These are phyloP conservation scores for Cytidiella melzeri DNA, from an alignment of 768 basidiomycete species.

Conservation along the genomic window DNA sequence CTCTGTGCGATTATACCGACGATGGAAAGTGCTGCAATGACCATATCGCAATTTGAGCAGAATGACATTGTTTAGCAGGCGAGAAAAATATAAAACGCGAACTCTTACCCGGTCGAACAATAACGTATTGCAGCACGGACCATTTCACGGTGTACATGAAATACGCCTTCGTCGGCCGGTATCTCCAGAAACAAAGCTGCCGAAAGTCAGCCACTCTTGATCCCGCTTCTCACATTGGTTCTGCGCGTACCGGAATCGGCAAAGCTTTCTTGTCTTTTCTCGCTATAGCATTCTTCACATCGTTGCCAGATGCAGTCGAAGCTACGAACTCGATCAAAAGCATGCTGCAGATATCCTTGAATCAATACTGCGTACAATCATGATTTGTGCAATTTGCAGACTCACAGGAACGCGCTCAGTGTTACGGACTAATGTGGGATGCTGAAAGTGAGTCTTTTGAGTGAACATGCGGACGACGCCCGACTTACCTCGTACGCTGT, in stretches of 20 bases:
- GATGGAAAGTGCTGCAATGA: slow-evolving; percentile 48
- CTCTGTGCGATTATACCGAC: slow-evolving; percentile 75
- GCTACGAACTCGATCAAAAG: slow-evolving; percentile 85
- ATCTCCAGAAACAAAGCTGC: slow-evolving; percentile 79
- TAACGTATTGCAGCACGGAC: slow-evolving; percentile 85
- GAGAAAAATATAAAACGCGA: background rate
- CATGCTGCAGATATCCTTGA: slow-evolving; percentile 35
- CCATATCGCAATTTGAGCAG: slow-evolving; percentile 2
- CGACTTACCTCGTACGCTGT: slow-evolving; percentile 61
- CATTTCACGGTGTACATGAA: slow-evolving; percentile 92
- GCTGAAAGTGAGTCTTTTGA: background rate
- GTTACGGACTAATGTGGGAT: slow-evolving; percentile 67
- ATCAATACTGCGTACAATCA: background rate
- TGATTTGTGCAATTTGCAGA: slow-evolving; percentile 10
- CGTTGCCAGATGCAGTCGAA: slow-evolving; percentile 54
- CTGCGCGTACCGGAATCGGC: slow-evolving; percentile 64
- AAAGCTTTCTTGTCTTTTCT: slow-evolving; percentile 75
- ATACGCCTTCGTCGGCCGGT: slow-evolving; percentile 80
- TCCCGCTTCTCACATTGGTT: no score
- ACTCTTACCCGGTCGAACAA: slow-evolving; percentile 53
- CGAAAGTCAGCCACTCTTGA: no score
- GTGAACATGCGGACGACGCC: background rate
- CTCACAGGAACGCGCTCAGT: slow-evolving; percentile 80
- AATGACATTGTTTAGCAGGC: no score
- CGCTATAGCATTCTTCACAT: slow-evolving; percentile 59